A percentile compares a stretch with the other conserved stretches of the same genome.
Evolutionary conservation across 371 early-diverging fungal species (phyloP).

Genomic region (Synchytrium microbalum): DNA sequence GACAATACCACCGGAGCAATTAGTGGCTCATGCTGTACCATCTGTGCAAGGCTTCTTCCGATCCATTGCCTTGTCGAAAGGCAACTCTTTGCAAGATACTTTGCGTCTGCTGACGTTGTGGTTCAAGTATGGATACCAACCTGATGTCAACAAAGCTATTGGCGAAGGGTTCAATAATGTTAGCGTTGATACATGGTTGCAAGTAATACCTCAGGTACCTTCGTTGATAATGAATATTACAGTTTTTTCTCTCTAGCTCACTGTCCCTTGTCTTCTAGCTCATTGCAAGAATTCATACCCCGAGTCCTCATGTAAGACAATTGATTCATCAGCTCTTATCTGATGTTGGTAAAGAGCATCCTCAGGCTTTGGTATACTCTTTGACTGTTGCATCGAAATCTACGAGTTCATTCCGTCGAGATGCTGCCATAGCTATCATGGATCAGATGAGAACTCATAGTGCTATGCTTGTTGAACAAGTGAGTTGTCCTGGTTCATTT

Average conservation of each 20-base stretch:
- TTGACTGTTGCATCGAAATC: conserved; percentile 95
- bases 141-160: conserved; percentile 80
- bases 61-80: conserved; percentile 86
- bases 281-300: conserved; percentile 92
- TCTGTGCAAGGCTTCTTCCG: conserved; percentile 74
- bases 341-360: conserved; percentile 92
- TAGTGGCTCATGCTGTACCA: conserved; percentile 61
- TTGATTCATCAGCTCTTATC: conserved; percentile 84
- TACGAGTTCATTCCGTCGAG: conserved; percentile 64
- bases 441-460: conserved; percentile 85
- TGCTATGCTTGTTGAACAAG: conserved; percentile 81
- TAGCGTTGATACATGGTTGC: conserved; percentile 92
- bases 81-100: conserved; percentile 92
- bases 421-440: conserved; percentile 82
- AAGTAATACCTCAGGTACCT: conserved; percentile 88
- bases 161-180: conserved; percentile 84
- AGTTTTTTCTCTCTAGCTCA: not conserved
- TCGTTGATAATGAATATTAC: not conserved
- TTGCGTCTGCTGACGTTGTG: conserved; percentile 87
- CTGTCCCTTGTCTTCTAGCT: conserved; percentile 33
- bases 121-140: conserved; percentile 91
- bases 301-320: conserved; percentile 69
- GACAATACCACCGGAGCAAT: conserved; percentile 42
- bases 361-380: conserved; percentile 94
- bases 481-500: conserved; percentile 10